Percentiles rank a stretch among this genome's conserved stretches.
Evolutionary conservation across 352 stramenopile species (phyloP).

Genomic region (Phytophthora vignae): DNA sequence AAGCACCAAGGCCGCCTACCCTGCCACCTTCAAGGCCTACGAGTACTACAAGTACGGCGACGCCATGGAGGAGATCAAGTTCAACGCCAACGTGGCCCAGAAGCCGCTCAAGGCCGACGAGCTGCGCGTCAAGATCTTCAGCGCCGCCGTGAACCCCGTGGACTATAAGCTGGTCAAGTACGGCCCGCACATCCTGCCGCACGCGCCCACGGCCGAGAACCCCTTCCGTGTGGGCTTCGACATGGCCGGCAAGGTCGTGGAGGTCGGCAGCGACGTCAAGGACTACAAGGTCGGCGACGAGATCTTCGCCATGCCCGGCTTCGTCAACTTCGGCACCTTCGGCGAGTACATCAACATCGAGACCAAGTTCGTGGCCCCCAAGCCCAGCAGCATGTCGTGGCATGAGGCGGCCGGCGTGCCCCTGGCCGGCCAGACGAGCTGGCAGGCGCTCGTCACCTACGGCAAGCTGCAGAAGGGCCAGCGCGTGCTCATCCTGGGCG

Average conservation of each 20-base stretch:
- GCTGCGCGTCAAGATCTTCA: constrained; percentile 35
- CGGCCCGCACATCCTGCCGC: constrained; percentile 17
- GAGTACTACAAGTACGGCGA: constrained; percentile 23
- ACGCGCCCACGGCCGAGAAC: constrained; percentile 12
- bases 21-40: constrained; percentile 32
- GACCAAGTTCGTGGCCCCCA: constrained; percentile 35
- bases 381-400: constrained; percentile 50
- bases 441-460: constrained; percentile 42
- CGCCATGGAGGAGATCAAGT: constrained; percentile 27
- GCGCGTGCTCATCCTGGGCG: constrained; percentile 53
- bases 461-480: constrained; percentile 39
- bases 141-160: constrained; percentile 40
- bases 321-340: constrained; percentile 17
- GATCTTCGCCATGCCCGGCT: constrained; percentile 36
- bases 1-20: constrained; percentile 19
- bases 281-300: constrained; percentile 42
- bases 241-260: constrained; percentile 36
- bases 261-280: constrained; percentile 39
- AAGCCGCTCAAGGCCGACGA: constrained; percentile 22
- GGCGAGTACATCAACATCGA: constrained; percentile 45
- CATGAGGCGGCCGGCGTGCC: constrained; percentile 45
- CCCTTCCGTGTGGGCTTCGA: constrained; percentile 34
- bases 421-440: constrained; percentile 38
- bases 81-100: constrained; percentile 18
- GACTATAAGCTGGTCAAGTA: constrained; percentile 40